Base-by-base conservation (phyloP, 2,329 filamentous ascomycete genomes). In the Chaetomium olivaceum region DNA sequence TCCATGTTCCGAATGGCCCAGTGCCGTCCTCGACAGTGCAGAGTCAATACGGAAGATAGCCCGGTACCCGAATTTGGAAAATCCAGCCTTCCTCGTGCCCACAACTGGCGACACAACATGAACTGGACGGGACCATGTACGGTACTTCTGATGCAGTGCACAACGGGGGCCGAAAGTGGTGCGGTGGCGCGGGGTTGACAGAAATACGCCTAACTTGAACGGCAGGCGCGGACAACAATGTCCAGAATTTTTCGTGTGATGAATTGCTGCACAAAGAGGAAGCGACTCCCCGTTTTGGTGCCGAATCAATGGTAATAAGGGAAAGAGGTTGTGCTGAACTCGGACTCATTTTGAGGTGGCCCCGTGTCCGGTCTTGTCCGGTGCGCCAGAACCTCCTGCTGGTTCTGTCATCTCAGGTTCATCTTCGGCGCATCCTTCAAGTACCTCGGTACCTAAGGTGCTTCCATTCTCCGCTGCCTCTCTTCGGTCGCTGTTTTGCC, bases 211-310 rank as follows among this genome's bases (percentile, higher is more conserved):
- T 9, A 2, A 29, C 27, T 31, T 19, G 14, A 54, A 43, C 16
- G 25, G 52, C 48, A 51, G 21, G 48, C 11, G 16, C 48, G 23
- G 12, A 23, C 48, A 16, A 9, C 48, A 12, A 14, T 51, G 36
- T 19, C 36, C 4, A 25, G 25, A 52, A 27, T 31, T 55, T 55
- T 29, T 29, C 12, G 31, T 43, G 21, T n/a, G 1, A 21, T 31
- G 19, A 19, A 6, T 46, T 21, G 23, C 23, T 51, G 50, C 58
- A 51, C 43, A 36, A 46, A 33, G 12, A 23, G 29, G 25, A 21
- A 50, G 58, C 58, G 25, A 50, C n/a, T 14, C 25, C 58, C 58
- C 58, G 58, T 43, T 7, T 59, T 43, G 56, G 56, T 25, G 14
- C 56, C 39, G 12, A 46, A 31, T 19, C 31, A 21, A 21, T 55